These are phyloP conservation scores for Ogataea philodendri DNA, from an alignment of 805 yeast genomes.

Conservation along the genomic window DNA sequence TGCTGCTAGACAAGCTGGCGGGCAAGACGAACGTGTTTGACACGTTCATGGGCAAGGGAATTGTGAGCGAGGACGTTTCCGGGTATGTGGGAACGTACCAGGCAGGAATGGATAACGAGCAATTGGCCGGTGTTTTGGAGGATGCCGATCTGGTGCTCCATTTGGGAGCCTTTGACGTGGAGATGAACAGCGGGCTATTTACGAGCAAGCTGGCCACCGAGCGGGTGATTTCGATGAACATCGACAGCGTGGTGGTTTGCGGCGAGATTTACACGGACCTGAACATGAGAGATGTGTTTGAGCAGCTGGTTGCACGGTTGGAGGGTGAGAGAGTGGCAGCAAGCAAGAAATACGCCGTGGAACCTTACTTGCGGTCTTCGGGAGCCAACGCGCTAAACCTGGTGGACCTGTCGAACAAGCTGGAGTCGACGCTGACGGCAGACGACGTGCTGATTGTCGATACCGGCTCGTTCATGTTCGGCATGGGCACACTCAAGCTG, in stretches of 20 bases:
- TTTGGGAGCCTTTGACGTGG: conserved; percentile 65
- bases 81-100: conserved; percentile 46
- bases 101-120: conserved; percentile 34
- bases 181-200: conserved; percentile 63
- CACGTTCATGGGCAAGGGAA: conserved; percentile 40
- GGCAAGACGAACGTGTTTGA: conserved; percentile 40
- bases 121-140: conserved; percentile 39
- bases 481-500: conserved; percentile 38
- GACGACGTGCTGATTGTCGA: conserved; percentile 45
- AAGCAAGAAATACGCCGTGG: conserved; percentile 2
- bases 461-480: conserved; percentile 48
- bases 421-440: conserved; percentile 35
- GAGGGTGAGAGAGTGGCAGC: conserved; percentile 27
- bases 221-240: conserved; percentile 38
- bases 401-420: conserved; percentile 35
- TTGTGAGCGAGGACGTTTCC: conserved; percentile 38
- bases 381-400: conserved; percentile 28
- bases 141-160: conserved; percentile 66
- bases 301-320: conserved; percentile 37
- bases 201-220: conserved; percentile 35
- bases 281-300: conserved; percentile 37
- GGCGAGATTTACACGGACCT: conserved; percentile 30
- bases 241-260: conserved; percentile 41
- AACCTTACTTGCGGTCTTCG: background rate
- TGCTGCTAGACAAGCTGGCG: conserved; percentile 33